Percentiles rank a stretch among this genome's conserved stretches.
Evolutionary conservation across 2,329 filamentous ascomycete species (phyloP).

Genomic region (Diaporthe citriasiana): DNA sequence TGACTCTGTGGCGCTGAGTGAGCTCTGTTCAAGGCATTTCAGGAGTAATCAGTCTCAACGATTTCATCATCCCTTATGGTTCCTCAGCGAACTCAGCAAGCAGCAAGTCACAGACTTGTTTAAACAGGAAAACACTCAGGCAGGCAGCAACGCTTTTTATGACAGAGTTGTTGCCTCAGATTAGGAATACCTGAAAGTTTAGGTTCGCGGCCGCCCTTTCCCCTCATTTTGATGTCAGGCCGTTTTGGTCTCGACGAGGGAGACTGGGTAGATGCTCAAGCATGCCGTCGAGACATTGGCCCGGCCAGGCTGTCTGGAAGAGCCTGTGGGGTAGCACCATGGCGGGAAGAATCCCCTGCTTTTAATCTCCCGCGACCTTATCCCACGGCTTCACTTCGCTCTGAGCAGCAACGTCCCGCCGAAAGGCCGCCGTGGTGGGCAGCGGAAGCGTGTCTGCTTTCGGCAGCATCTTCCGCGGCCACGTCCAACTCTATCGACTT

Average conservation of each 20-base stretch:
- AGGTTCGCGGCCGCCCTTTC: neutral
- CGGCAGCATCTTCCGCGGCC: constrained; percentile 2
- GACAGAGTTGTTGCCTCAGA: neutral
- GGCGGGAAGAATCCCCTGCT: neutral
- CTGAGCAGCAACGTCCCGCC: constrained; percentile 14
- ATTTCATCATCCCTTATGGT: neutral
- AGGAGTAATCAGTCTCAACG: neutral
- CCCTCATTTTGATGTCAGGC: constrained; percentile 8
- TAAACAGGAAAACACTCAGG: neutral
- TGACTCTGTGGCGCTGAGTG: neutral
- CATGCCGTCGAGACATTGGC: neutral
- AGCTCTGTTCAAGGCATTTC: neutral
- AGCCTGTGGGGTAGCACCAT: constrained; percentile 20
- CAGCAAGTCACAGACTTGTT: neutral
- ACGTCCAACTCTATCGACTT: neutral
- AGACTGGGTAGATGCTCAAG: neutral
- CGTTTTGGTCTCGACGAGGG: neutral
- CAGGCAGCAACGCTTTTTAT: neutral
- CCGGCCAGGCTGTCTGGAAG: neutral
- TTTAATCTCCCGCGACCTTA: neutral
- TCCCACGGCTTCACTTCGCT: constrained; percentile 20
- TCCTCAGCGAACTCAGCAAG: neutral
- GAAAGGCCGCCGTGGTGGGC: constrained; percentile 20
- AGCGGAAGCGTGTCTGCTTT: neutral
- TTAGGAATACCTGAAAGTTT: neutral